Evolutionary conservation across 352 stramenopile genomes (phyloP).

Genomic region (Globisporangium parvum): DNA sequence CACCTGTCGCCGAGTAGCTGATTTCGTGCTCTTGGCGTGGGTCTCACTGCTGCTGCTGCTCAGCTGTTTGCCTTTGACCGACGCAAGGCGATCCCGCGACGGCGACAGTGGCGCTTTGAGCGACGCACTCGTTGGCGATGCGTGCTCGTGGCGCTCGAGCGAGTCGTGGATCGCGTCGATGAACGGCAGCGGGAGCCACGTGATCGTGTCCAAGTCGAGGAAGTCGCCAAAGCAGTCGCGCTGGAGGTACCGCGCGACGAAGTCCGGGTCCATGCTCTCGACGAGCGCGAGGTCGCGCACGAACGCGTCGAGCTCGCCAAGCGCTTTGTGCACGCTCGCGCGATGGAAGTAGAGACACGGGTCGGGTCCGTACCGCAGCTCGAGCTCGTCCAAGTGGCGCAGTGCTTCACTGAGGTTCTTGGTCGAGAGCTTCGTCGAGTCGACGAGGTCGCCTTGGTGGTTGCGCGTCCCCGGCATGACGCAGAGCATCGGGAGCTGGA

Average conservation of each 20-base stretch:
- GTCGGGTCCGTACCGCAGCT: conserved; percentile 50
- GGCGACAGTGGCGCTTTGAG: not conserved
- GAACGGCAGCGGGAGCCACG: conserved; percentile 43
- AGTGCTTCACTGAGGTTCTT: conserved; percentile 37
- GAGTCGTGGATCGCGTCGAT: conserved; percentile 32
- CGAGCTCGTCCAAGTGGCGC: conserved; percentile 46
- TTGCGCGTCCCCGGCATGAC: conserved; percentile 36
- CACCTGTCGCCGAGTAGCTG: not conserved
- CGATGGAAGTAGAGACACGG: conserved; percentile 56
- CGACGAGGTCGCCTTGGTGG: conserved; percentile 27
- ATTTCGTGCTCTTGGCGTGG: not conserved
- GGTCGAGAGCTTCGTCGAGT: conserved; percentile 40
- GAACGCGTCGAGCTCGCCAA: conserved; percentile 35
- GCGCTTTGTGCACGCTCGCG: conserved; percentile 38
- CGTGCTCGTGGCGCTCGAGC: conserved; percentile 34
- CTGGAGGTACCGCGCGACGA: conserved; percentile 33
- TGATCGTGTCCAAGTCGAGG: conserved; percentile 50
- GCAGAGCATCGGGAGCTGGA: conserved; percentile 38
- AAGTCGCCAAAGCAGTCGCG: conserved; percentile 39
- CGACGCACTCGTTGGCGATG: conserved; percentile 13
- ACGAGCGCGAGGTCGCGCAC: conserved; percentile 43
- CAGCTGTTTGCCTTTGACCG: too few relatives aligned
- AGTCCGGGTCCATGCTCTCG: conserved; percentile 37
- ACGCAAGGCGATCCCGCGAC: not conserved
- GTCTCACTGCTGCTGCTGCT: not conserved